These are phyloP conservation scores for Oenanthe sinensis DNA, from an alignment of 129 eudicot species.

Conservation along the genomic window DNA sequence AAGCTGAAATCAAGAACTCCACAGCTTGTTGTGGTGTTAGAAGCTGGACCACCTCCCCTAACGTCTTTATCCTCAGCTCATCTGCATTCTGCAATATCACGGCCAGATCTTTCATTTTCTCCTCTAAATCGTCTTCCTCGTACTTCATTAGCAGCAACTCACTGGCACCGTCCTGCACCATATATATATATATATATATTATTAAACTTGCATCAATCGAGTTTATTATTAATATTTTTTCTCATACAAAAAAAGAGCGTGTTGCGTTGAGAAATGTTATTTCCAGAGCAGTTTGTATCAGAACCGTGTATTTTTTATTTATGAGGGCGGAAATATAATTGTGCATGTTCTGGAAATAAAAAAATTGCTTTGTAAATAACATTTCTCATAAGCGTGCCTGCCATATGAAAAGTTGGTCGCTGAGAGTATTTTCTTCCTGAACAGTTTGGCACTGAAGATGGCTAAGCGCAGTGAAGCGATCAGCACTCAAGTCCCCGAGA, in stretches of 20 bases:
- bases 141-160: slow-evolving; percentile 24
- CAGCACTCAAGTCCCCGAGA: slow-evolving; percentile 60
- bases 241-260: too few relatives aligned
- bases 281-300: too few relatives aligned
- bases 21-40: slow-evolving; percentile 74
- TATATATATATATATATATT: neutral
- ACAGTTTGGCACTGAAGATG: slow-evolving; percentile 77
- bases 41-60: slow-evolving; percentile 52
- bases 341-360: too few relatives aligned
- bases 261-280: too few relatives aligned
- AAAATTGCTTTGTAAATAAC: too few relatives aligned
- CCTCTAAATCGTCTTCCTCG: slow-evolving; percentile 27
- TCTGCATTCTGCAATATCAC: slow-evolving; percentile 55
- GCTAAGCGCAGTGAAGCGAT: slow-evolving; percentile 55
- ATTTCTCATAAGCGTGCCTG: too few relatives aligned
- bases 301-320: too few relatives aligned
- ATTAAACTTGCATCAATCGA: too few relatives aligned
- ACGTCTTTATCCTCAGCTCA: slow-evolving; percentile 50
- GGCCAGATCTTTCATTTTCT: slow-evolving; percentile 35
- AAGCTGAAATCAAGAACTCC: slow-evolving; percentile 71
- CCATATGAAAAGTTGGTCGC: slow-evolving; percentile 61
- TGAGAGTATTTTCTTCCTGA: slow-evolving; percentile 50
- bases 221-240: too few relatives aligned
- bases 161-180: slow-evolving; percentile 41
- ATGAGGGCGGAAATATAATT: too few relatives aligned